Evolutionary conservation across 2,329 filamentous ascomycete species (phyloP), one percentile per base, ranked within the genome.

Genomic region (Clonostachys rhizophaga): DNA sequence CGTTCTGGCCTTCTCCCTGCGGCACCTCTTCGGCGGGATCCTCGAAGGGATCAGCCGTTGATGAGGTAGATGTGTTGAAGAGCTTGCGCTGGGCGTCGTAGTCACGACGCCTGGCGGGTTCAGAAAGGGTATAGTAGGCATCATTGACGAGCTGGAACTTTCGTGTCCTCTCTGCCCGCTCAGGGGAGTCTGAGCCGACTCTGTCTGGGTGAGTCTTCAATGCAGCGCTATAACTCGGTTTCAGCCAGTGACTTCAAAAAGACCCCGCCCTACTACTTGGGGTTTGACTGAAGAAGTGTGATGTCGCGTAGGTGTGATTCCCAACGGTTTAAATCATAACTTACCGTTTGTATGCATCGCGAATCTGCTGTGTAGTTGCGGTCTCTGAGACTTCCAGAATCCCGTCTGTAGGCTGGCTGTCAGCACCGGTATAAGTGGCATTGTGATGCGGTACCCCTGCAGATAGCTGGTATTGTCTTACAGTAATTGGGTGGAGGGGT

Each of bases 191-290:
- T 54, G 80, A 71, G 30, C 91, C 78, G 39, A 99, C 90, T 50
- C 94, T 88, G 65, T 99, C 94, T 2, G 92, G 92, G 65, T 97
- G 92, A 53, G 89, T 91, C 69, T 94, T 95, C 42, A 97, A 75
- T 6, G 92, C 92, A 58, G 89, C 88, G 62, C 87, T 91, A 60
- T 9, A 20, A 18, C n/a, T 9, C 11, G 34, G 30, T 11, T 16
- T 45, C 33, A 45, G 44, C 17, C 9, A 17, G 7, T 30, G 20
- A 14, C 6, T 16, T 13, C 4, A 7, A 13, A 24, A 33, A 35
- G 17, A 11, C 13, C 11, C 14, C 11, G n/a, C 34, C 7, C 34
- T 45, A 3, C 14, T 14, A 6, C 6, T 37, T 12, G 30, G 8
- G 44, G 34, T 16, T 16, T 16, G 16, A 16, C 20, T n/a, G 30